Conservation (phyloP, 2,329 filamentous ascomycete species). For the Trichophyton simii region DNA sequence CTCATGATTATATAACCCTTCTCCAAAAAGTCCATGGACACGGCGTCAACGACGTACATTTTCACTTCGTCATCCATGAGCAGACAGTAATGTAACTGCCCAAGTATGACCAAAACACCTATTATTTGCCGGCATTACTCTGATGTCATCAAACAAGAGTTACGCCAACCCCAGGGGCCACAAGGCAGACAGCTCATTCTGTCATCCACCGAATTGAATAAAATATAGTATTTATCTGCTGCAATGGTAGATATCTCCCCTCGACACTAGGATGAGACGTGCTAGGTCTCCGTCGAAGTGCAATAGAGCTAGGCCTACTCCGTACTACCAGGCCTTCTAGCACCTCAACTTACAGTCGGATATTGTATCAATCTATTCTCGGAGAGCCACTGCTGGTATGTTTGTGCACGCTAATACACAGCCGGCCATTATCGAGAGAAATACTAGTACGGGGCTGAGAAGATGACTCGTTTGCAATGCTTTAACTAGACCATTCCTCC, state of each 20-base stretch:
- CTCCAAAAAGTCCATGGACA: no score
- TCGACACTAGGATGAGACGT: not conserved
- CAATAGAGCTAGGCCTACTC: not conserved
- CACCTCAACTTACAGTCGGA: not conserved
- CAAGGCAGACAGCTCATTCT: no score
- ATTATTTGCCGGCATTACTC: no score
- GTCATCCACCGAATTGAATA: no score
- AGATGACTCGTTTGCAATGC: constrained; percentile 23
- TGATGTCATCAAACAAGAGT: no score
- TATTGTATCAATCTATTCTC: constrained; percentile 13
- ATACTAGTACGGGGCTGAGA: constrained; percentile 14
- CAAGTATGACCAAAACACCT: no score
- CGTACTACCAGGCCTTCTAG: not conserved
- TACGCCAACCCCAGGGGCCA: no score
- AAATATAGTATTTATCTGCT: not conserved
- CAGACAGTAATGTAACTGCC: no score
- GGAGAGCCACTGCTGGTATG: constrained; percentile 16
- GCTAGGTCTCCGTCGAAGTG: not conserved
- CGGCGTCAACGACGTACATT: no score
- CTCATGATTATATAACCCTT: no score
- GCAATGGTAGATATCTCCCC: not conserved
- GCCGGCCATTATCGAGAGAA: constrained; percentile 19
- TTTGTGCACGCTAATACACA: constrained; percentile 22
- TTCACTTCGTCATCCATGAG: no score
- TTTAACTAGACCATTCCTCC: constrained; percentile 22